These are phyloP conservation scores for Linum trigynum DNA, from an alignment of 345 rosid genomes.

Conservation along the genomic window DNA sequence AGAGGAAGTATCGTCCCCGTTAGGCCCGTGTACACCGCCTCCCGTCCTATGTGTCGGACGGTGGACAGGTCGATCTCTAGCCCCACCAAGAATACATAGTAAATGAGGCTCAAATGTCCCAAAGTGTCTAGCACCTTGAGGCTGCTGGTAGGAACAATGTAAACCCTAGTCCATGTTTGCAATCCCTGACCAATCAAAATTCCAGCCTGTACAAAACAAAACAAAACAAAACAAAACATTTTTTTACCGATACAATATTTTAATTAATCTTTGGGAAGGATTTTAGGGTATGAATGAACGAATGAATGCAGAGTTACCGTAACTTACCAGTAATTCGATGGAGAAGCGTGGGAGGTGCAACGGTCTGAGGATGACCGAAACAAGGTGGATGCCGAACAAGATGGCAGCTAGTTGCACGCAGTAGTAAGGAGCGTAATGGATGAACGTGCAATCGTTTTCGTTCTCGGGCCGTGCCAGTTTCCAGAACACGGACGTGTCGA, in stretches of 20 bases:
- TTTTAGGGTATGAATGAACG: not conserved
- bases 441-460: too few relatives aligned
- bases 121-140: slow-evolving; percentile 11
- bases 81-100: slow-evolving; percentile 29
- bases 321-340: slow-evolving; percentile 11
- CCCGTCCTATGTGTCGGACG: slow-evolving; percentile 7
- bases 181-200: slow-evolving; percentile 7
- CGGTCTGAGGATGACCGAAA: slow-evolving; percentile 8
- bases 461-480: too few relatives aligned
- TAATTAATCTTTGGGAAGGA: too few relatives aligned
- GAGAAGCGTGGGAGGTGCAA: slow-evolving; percentile 15
- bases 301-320: too few relatives aligned
- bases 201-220: slow-evolving; percentile 9
- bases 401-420: slow-evolving; percentile 8
- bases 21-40: slow-evolving; percentile 8
- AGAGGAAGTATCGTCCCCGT: slow-evolving; percentile 13
- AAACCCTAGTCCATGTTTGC: not conserved
- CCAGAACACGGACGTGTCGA: too few relatives aligned
- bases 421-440: slow-evolving; percentile 2
- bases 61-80: slow-evolving; percentile 25
- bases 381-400: slow-evolving; percentile 8
- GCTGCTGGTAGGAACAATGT: not conserved
- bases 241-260: too few relatives aligned
- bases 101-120: slow-evolving; percentile 16
- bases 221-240: not conserved